phyloP scores from a whole-genome alignment of 192 early-diverging fungal species.

The Coemansia sp. region DNA sequence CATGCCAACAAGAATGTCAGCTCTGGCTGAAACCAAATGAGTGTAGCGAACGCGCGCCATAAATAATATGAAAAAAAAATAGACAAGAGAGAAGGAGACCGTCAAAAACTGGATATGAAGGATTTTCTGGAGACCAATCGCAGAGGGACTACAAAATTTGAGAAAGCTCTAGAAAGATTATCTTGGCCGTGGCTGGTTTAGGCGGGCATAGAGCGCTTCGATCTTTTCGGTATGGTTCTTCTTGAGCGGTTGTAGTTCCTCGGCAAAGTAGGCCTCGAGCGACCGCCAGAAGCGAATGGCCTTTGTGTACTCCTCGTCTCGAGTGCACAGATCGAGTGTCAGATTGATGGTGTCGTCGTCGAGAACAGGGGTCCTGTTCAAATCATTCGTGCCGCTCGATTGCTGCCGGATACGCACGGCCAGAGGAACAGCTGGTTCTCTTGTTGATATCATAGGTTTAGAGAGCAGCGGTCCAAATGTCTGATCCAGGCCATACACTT shows the following conservation, averaged over 20 bases:
- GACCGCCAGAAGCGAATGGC: conserved; percentile 53
- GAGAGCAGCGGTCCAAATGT: not conserved
- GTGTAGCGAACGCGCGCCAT: conserved; percentile 40
- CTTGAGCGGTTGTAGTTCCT: conserved; percentile 14
- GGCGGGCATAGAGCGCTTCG: conserved; percentile 12
- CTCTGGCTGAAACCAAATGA: conserved; percentile 43
- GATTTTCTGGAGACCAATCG: too few species aligned
- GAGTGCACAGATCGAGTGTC: conserved; percentile 36
- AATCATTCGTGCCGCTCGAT: not conserved
- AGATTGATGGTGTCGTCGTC: conserved; percentile 36
- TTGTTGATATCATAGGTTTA: not conserved
- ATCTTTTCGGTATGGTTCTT: conserved; percentile 9
- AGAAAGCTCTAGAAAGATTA: not conserved
- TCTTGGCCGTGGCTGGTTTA: not conserved
- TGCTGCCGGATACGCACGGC: conserved; percentile 21
- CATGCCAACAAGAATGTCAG: conserved; percentile 37
- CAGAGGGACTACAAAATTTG: not conserved
- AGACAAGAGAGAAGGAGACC: not conserved
- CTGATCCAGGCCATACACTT: conserved; percentile 38
- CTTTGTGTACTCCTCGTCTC: conserved; percentile 41
- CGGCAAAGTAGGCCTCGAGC: conserved; percentile 30
- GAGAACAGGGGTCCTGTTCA: conserved; percentile 2
- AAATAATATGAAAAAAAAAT: not conserved
- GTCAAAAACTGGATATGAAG: not conserved
- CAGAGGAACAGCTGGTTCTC: conserved; percentile 4